Evolutionary conservation across 164 flowering plant species (phyloP).

Genomic region (Saururus chinensis): DNA sequence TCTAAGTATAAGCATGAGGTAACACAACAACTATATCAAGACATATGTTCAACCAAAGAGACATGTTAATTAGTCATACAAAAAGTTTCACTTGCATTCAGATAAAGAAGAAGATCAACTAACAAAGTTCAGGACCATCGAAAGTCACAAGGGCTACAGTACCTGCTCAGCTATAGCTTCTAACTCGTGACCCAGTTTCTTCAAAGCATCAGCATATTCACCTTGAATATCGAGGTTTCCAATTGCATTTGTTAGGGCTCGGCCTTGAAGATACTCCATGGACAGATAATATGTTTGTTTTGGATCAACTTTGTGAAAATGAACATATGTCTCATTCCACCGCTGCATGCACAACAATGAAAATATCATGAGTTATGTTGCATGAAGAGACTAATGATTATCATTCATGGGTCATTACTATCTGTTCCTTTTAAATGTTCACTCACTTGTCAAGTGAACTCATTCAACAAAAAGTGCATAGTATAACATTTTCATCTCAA

Average conservation of each 20-base stretch:
- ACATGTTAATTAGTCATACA: too few species aligned
- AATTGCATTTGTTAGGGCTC: slow-evolving; percentile 85
- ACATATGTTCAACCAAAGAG: too few species aligned
- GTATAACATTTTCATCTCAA: too few species aligned
- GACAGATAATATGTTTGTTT: slow-evolving; percentile 94
- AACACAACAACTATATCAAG: too few species aligned
- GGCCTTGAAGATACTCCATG: slow-evolving; percentile 97
- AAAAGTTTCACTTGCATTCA: too few species aligned
- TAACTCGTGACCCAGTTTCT: slow-evolving; percentile 75
- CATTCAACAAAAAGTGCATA: too few species aligned
- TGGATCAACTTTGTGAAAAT: slow-evolving; percentile 77
- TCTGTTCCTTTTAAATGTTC: too few species aligned
- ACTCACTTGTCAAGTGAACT: too few species aligned
- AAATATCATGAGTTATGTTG: not conserved
- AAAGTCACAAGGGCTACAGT: too few species aligned
- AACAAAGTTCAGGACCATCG: not conserved
- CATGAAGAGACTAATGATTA: not conserved
- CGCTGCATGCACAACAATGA: slow-evolving; percentile 32
- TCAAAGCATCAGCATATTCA: slow-evolving; percentile 78
- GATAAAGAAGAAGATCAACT: too few species aligned
- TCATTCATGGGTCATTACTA: too few species aligned
- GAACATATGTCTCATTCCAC: slow-evolving; percentile 90
- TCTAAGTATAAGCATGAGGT: too few species aligned
- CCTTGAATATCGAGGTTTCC: slow-evolving; percentile 65
- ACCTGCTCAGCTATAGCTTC: slow-evolving; percentile 86